Evolutionary conservation across 176 grass and related monocot species (phyloP).

Genomic region (Elymus sibiricus): DNA sequence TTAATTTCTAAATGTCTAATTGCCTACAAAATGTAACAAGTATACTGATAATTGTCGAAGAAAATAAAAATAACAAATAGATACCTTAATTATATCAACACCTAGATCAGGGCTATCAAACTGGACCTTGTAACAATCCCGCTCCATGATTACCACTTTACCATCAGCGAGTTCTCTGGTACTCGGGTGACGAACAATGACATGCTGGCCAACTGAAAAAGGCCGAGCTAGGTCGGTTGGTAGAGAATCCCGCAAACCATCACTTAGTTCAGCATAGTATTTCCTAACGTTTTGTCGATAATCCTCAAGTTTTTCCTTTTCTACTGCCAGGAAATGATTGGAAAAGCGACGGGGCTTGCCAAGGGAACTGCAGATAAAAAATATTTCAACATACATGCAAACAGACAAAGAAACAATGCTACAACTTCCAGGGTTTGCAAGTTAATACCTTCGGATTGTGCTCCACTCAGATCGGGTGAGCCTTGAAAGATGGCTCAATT

Average conservation of each 20-base stretch:
- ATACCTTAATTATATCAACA: slow-evolving; percentile 54
- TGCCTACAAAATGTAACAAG: neutral
- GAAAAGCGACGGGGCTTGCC: slow-evolving; percentile 69
- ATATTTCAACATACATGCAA: neutral
- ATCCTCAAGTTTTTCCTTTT: slow-evolving; percentile 59
- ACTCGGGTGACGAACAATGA: slow-evolving; percentile 57
- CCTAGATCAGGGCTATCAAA: slow-evolving; percentile 55
- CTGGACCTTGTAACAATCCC: slow-evolving; percentile 48
- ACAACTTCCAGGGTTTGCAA: neutral
- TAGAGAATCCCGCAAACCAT: slow-evolving; percentile 48
- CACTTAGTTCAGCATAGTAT: slow-evolving; percentile 40
- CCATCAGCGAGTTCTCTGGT: slow-evolving; percentile 62
- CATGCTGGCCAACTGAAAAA: slow-evolving; percentile 58
- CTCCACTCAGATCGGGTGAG: slow-evolving; percentile 68
- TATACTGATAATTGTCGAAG: neutral
- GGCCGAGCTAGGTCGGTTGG: slow-evolving; percentile 54
- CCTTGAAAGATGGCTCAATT: slow-evolving; percentile 47
- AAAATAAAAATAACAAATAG: neutral
- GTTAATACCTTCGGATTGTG: slow-evolving; percentile 51
- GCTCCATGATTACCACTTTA: slow-evolving; percentile 39
- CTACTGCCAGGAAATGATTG: slow-evolving; percentile 40
- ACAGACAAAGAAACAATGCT: slow-evolving; percentile 13
- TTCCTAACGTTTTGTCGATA: slow-evolving; percentile 57
- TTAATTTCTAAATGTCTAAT: neutral
- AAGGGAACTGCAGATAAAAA: slow-evolving; percentile 58